Base-by-base conservation (phyloP, 1,284 basidiomycete genomes). In the Ceratobasidium sp. region DNA sequence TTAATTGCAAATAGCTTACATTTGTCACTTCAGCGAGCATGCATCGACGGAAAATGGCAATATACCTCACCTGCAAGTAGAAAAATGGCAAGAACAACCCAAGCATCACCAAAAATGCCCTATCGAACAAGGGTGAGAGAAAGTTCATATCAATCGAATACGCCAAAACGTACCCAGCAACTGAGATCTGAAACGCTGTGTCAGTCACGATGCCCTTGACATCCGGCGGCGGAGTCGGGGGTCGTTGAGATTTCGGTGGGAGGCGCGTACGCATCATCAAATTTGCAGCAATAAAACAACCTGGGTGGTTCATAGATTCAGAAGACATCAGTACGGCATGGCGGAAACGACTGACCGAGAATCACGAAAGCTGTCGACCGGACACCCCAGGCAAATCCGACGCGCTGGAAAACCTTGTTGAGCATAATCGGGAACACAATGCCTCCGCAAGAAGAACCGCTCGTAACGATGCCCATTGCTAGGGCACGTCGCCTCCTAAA, bases 391-490 rank as follows among this genome's bases (percentile, higher is more conserved):
- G 85, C 88, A 81, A 92, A 93, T 0, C 90, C 91, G 48, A 90
- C 82, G 35, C 79, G 77, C 50, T 83, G 79, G 81, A 92, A 91
- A 14, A 93, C 87, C 35, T 85, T 85, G 78, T 89, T 89, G 35
- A 93, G 86, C 84, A 92, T 86, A 77, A 93, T 88, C 0, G 92
- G 91, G 80, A 89, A 93, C 10, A 92, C 84, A 3, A 93, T 89
- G 7, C 92, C 92, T 35, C 91, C 91, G 88, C 81, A 78, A 55
- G 83, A 83, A 78, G 69, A 90, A 83, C 57, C 90, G 89, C 59
- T 89, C 86, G 35, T 86, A 18, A 86, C 87, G 50, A 89, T 84
- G n/a, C 88, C 88, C 80, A 89, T 86, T 2, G 87, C 88, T 3
- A 88, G 79, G 20, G 88, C 84, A 18, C 88, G 86, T 14, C 85